phyloP scores from a whole-genome alignment of 1,284 basidiomycete species.

The Pisolithus thermaeus region DNA sequence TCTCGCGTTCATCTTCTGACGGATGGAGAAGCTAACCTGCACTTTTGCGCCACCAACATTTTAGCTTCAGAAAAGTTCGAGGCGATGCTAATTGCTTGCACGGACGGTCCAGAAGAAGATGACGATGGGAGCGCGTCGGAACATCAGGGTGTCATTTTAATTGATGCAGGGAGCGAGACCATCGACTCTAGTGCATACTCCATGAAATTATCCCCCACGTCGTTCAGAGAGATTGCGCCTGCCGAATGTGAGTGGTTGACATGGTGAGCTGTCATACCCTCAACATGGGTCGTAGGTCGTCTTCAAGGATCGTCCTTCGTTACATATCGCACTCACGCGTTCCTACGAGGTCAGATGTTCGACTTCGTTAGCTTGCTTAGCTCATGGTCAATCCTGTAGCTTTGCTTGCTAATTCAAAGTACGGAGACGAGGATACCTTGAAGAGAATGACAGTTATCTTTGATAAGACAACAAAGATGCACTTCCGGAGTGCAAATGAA shows the following conservation, averaged over 20 bases:
- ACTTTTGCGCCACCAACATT: slow-evolving; percentile 37
- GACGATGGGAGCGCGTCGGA: slow-evolving; percentile 11
- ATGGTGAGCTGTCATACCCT: not conserved
- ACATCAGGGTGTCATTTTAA: slow-evolving; percentile 40
- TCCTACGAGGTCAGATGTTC: slow-evolving; percentile 24
- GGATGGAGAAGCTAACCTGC: slow-evolving; percentile 45
- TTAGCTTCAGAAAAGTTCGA: slow-evolving; percentile 24
- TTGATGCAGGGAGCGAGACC: slow-evolving; percentile 53
- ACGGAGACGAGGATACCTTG: slow-evolving; percentile 29
- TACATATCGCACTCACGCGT: slow-evolving; percentile 29
- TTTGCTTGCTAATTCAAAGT: slow-evolving; percentile 26
- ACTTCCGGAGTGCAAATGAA: slow-evolving; percentile 34
- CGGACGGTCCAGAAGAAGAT: slow-evolving; percentile 3
- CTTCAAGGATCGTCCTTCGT: slow-evolving; percentile 30
- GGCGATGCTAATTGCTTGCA: slow-evolving; percentile 7
- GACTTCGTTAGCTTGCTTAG: slow-evolving; percentile 15
- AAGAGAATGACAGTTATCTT: slow-evolving; percentile 38
- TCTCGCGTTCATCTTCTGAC: slow-evolving; percentile 39
- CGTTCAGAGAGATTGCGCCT: slow-evolving; percentile 34
- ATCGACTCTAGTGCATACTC: slow-evolving; percentile 43
- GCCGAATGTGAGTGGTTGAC: slow-evolving; percentile 31
- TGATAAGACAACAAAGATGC: slow-evolving; percentile 43
- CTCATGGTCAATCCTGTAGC: slow-evolving; percentile 17
- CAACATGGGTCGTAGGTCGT: slow-evolving; percentile 9
- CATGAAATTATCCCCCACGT: slow-evolving; percentile 12